Percentiles rank a stretch among this genome's conserved stretches.
Evolutionary conservation across 2,329 filamentous ascomycete species (phyloP).

Genomic region (Hypoxylon sp.): DNA sequence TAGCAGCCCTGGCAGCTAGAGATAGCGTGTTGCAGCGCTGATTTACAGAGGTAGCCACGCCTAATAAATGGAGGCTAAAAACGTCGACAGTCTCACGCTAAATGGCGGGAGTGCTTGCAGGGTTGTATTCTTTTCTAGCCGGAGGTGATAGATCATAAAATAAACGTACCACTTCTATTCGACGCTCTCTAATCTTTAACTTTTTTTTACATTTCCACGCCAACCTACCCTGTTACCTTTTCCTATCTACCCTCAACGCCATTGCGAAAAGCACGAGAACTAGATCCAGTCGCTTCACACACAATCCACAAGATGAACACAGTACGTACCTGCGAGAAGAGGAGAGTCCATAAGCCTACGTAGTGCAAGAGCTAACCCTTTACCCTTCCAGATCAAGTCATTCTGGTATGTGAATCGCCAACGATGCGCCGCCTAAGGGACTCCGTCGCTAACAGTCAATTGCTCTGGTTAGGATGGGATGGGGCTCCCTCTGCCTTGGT

Average conservation of each 20-base stretch:
- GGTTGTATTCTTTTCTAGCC: conserved; percentile 29
- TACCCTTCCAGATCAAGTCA: conserved; percentile 68
- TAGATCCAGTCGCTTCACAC: conserved; percentile 1
- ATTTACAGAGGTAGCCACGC: conserved; percentile 19
- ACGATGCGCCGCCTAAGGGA: conserved; percentile 11
- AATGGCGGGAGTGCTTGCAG: conserved; percentile 41
- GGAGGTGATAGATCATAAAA: conserved; percentile 38
- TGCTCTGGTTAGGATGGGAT: conserved; percentile 78
- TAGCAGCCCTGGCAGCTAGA: conserved; percentile 3
- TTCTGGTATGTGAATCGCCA: conserved; percentile 69
- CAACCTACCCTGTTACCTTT: conserved; percentile 8
- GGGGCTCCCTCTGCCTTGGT: conserved; percentile 90
- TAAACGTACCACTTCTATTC: conserved; percentile 34
- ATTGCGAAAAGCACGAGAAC: conserved; percentile 9
- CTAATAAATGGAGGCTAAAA: conserved; percentile 25
- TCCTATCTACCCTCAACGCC: conserved; percentile 4
- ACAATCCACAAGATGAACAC: conserved; percentile 41
- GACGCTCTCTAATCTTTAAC: conserved; percentile 26
- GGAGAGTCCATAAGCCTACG: neutral
- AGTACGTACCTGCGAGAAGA: conserved; percentile 30
- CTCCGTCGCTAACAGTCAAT: conserved; percentile 25
- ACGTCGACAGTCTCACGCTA: conserved; percentile 26
- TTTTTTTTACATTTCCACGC: conserved; percentile 24
- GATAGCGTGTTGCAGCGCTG: conserved; percentile 12
- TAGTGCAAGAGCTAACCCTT: conserved; percentile 45